These are phyloP conservation scores for Francoa sonchifolia DNA, from an alignment of 441 rosid genomes.

Conservation along the genomic window DNA sequence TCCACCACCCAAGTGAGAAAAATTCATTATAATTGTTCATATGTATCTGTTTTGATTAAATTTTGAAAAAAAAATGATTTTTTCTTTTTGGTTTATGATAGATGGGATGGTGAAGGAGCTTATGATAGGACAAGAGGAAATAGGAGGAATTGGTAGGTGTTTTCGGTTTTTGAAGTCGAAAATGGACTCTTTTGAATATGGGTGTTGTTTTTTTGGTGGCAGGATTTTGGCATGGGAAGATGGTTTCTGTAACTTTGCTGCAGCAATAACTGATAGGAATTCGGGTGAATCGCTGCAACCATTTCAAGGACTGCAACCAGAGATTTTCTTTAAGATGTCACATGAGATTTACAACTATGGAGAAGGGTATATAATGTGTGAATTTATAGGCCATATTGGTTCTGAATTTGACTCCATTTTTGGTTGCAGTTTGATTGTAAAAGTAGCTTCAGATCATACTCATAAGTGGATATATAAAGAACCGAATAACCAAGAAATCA, in stretches of 20 bases:
- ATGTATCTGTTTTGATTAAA: too few species aligned
- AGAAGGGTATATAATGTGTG: constrained; percentile 53
- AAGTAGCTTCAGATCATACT: constrained; percentile 90
- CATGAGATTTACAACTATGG: constrained; percentile 99
- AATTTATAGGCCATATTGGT: background rate
- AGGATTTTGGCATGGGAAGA: constrained; percentile 99
- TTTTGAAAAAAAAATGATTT: background rate
- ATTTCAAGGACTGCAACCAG: constrained; percentile 87
- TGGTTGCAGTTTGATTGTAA: constrained; percentile 66
- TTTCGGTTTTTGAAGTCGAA: background rate
- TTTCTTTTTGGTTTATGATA: constrained; percentile 11
- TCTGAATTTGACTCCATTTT: background rate
- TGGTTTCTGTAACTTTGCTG: constrained; percentile 93
- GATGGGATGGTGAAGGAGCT: constrained; percentile 95
- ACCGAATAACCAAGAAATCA: constrained; percentile 89
- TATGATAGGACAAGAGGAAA: constrained; percentile 95
- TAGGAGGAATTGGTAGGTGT: constrained; percentile 78
- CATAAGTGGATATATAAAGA: constrained; percentile 96
- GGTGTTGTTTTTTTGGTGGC: constrained; percentile 1
- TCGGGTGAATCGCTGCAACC: constrained; percentile 44
- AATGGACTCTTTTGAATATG: background rate
- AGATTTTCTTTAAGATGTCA: constrained; percentile 97
- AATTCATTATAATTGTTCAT: background rate
- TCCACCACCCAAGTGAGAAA: constrained; percentile 94
- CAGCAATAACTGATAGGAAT: constrained; percentile 39